Base-by-base conservation (phyloP, 306 rosid species). In the Ormosia emarginata region DNA sequence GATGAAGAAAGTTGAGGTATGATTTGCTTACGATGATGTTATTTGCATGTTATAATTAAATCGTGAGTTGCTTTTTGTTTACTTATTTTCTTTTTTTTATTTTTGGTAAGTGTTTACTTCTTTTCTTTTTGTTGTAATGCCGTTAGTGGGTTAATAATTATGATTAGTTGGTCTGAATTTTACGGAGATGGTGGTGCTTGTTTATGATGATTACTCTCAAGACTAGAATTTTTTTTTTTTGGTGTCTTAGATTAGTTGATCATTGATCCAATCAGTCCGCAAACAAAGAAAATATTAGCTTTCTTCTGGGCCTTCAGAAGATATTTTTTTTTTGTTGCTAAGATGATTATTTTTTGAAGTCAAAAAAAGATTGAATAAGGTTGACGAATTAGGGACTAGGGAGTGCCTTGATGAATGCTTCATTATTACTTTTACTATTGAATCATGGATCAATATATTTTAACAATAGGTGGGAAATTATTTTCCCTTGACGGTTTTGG, bases 1-100 rank as follows among this genome's bases (percentile, higher is more conserved):
- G 90, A 91, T 95, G 97, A 95, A 90, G 89, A 95, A 90, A 86
- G 73, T 93, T 40, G 98, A 95, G 98, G 98, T 95, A 85, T 43
- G 58, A 37, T 78, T 55, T 77, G 8, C 4, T 67, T n/a, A 30
- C n/a, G 29, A 34, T 43, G 29, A 34, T 43, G 14, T 8, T 33
- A 17, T 9, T 18, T 33, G 47, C 77, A 46, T 30, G 34, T 30
- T 43, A 46, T 7, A 13, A 37, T 46, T 55, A 53, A 12, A 33
- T 32, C 10, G 12, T 11, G 67, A 33, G 41, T 50, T 50, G n/a
- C 10, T 43, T 6, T 24, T 7, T 67, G 11, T 56, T 61, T 24
- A 37, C 17, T 50, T 56, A 59, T 10, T 62, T 12, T 2, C 8
- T 3, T 29, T 24, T 18, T 1, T 12, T 11, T n/a, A n/a, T 40